Conservation (phyloP, 495 filamentous ascomycete genomes). For the Tuber brumale region DNA sequence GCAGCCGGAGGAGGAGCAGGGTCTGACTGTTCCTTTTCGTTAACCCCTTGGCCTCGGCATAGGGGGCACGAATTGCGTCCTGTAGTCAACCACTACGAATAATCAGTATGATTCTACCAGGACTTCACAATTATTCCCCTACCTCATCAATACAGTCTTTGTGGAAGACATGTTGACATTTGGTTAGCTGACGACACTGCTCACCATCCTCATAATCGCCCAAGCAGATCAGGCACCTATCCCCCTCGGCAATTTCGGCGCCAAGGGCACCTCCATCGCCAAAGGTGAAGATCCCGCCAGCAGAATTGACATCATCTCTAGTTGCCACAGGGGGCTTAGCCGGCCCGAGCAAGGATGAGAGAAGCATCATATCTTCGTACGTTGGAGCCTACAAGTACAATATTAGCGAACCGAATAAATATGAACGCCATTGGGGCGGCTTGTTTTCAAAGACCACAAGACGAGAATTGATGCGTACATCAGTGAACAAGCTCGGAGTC, state of each 20-base stretch:
- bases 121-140: conserved; percentile 31
- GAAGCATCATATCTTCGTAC: conserved; percentile 72
- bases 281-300: conserved; percentile 55
- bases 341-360: conserved; percentile 65
- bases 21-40: conserved; percentile 45
- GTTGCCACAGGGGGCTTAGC: conserved; percentile 68
- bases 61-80: conserved; percentile 73
- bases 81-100: conserved; percentile 64
- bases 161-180: conserved; percentile 68
- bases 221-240: conserved; percentile 66
- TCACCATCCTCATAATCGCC: conserved; percentile 64
- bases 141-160: conserved; percentile 72
- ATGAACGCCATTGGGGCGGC: conserved; percentile 10
- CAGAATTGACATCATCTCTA: conserved; percentile 59
- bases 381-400: conserved; percentile 55
- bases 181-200: conserved; percentile 56
- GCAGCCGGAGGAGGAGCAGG: conserved; percentile 15
- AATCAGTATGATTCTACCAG: conserved; percentile 15
- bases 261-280: conserved; percentile 49
- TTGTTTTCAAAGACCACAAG: not conserved
- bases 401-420: conserved; percentile 5
- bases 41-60: conserved; percentile 66
- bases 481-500: conserved; percentile 68
- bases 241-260: conserved; percentile 49
- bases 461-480: conserved; percentile 48